A percentile compares a stretch with the other conserved stretches of the same genome.
Conservation (phyloP, 106 monocot species). For the Xerophyta viscosa region DNA sequence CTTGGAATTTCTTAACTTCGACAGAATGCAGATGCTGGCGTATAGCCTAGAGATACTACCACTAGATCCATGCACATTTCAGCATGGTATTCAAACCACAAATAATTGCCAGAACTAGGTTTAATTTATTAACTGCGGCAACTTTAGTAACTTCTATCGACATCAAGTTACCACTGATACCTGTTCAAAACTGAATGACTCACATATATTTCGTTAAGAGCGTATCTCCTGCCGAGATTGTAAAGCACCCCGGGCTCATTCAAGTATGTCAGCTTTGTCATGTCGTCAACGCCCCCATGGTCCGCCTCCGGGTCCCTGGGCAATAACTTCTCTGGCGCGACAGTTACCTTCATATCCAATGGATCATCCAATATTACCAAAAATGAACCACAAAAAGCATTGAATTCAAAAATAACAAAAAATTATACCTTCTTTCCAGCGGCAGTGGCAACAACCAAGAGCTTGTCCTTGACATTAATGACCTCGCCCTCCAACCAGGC, state of each 20-base stretch:
- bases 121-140: too few relatives aligned
- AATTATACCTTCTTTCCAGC: conserved; percentile 29
- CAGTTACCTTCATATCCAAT: conserved; percentile 25
- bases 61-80: too few relatives aligned
- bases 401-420: too few relatives aligned
- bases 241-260: conserved; percentile 85
- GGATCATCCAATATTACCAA: not conserved
- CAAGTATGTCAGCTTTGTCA: conserved; percentile 82
- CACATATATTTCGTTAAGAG: conserved; percentile 85
- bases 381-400: too few relatives aligned
- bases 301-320: conserved; percentile 74
- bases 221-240: conserved; percentile 66
- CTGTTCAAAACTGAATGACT: too few relatives aligned
- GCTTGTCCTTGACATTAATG: conserved; percentile 11
- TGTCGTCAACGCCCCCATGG: conserved; percentile 84
- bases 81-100: too few relatives aligned
- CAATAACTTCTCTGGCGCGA: conserved; percentile 32
- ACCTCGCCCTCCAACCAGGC: conserved; percentile 45
- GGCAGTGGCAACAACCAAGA: conserved; percentile 10
- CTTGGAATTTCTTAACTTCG: too few relatives aligned
- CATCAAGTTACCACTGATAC: too few relatives aligned
- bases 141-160: too few relatives aligned
- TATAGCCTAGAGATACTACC: too few relatives aligned
- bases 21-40: too few relatives aligned
- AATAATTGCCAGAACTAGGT: too few relatives aligned